These are phyloP conservation scores for Metarhizium anisopliae DNA, from an alignment of 2,329 filamentous ascomycete species.

Conservation along the genomic window DNA sequence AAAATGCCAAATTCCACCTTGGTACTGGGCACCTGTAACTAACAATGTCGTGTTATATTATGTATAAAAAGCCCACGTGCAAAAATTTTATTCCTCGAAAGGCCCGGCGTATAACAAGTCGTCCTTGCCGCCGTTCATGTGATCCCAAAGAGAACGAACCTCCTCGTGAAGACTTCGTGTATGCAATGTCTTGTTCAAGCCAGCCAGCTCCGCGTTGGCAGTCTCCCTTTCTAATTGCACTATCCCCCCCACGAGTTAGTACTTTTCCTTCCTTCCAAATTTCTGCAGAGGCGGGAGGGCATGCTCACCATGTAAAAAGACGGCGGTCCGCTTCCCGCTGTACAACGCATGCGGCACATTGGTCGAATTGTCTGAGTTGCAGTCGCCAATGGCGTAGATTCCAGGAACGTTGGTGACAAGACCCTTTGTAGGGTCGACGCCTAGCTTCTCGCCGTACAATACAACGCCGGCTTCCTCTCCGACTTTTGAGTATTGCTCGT, in stretches of 20 bases:
- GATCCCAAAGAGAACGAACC: constrained; percentile 34
- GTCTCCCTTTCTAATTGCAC: constrained; percentile 35
- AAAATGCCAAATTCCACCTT: no score
- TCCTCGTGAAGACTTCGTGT: constrained; percentile 24
- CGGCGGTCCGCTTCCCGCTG: constrained; percentile 48
- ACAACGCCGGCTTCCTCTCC: constrained; percentile 37
- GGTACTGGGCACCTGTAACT: no score
- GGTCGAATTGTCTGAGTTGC: constrained; percentile 49
- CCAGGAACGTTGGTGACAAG: constrained; percentile 42
- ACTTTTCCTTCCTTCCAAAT: not conserved
- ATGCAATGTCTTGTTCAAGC: constrained; percentile 8
- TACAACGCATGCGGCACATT: constrained; percentile 55
- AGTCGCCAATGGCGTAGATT: constrained; percentile 50
- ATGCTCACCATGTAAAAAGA: constrained; percentile 46
- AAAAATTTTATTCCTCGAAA: not conserved
- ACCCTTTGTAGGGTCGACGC: constrained; percentile 29
- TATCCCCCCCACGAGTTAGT: constrained; percentile 3
- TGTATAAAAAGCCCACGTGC: not conserved
- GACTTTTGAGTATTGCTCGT: constrained; percentile 37
- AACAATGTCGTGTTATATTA: no score
- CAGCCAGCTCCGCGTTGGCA: constrained; percentile 21
- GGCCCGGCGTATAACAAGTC: constrained; percentile 37
- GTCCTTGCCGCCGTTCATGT: constrained; percentile 31
- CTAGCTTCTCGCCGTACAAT: constrained; percentile 34
- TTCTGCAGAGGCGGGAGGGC: not conserved